These are phyloP conservation scores for Colletotrichum nymphaeae DNA, from an alignment of 2,329 filamentous ascomycete genomes.

Conservation along the genomic window DNA sequence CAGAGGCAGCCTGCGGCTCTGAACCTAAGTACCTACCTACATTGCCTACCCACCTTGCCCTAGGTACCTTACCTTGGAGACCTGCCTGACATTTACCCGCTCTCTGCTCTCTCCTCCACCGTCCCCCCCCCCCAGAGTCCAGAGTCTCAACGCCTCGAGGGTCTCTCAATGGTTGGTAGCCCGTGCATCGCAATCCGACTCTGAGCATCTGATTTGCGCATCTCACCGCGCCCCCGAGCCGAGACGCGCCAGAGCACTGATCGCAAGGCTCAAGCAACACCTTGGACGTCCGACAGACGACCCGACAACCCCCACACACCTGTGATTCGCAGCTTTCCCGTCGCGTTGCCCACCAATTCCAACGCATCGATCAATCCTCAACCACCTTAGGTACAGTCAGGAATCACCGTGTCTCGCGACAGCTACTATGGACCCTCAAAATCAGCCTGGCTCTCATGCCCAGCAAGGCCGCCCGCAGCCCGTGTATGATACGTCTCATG, in stretches of 20 bases:
- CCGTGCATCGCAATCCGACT: not conserved
- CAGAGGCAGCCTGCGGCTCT: not conserved
- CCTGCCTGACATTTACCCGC: too few relatives aligned
- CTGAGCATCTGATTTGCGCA: not conserved
- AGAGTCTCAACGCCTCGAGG: not conserved
- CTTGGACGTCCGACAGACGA: not conserved
- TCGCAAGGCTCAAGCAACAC: not conserved
- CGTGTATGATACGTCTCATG: slow-evolving; percentile 79
- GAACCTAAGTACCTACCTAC: not conserved
- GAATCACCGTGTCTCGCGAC: not conserved
- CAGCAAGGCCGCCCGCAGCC: slow-evolving; percentile 71
- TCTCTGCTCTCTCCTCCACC: not conserved
- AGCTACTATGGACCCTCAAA: slow-evolving; percentile 52
- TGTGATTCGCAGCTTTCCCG: not conserved
- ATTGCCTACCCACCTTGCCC: too few relatives aligned
- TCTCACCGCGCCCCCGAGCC: not conserved
- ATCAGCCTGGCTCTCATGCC: slow-evolving; percentile 36
- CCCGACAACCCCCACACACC: not conserved
- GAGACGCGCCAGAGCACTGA: not conserved
- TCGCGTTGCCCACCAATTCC: not conserved
- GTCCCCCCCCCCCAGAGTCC: not conserved
- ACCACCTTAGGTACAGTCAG: not conserved
- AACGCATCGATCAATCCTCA: not conserved
- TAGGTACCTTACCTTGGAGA: too few relatives aligned
- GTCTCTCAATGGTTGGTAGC: not conserved